Evolutionary conservation across 1,284 basidiomycete genomes (phyloP), one percentile per base, ranked within the genome.

Genomic region (Neonothopanus nambi): DNA sequence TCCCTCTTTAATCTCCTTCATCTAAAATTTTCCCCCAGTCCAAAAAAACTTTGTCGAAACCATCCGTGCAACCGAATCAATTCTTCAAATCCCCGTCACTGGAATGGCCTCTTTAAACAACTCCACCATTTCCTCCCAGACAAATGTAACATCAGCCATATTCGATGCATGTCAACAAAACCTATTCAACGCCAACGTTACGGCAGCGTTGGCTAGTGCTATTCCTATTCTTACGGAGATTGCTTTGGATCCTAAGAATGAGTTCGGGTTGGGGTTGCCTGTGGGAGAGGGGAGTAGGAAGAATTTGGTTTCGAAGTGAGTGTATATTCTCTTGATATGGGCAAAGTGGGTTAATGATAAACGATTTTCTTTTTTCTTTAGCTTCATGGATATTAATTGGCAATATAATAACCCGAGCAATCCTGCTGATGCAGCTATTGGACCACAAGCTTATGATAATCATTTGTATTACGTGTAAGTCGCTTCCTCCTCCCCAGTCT

Each of bases 331-430:
- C n/a, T n/a, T n/a, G n/a, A 4, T 24, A 36, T 12, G 3, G 26
- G 33, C n/a, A 39, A 28, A 15, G n/a, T n/a, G n/a, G n/a, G n/a
- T n/a, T n/a, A n/a, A n/a, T n/a, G n/a, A n/a, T n/a, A n/a, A n/a
- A n/a, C n/a, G n/a, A 23, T 49, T 18, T 23, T 46, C 24, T 7
- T 23, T 44, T 43, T n/a, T n/a, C n/a, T n/a, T n/a, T n/a, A 91
- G 87, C 57, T 88, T 89, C 66, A 89, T 89, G 87, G 87, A 91
- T 60, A 63, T 85, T 48, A 81, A 79, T 58, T 91, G 89, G 89
- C 89, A 91, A 63, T 68, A 74, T 61, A 76, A 83, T 61, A 74
- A 81, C 64, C 84, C 83, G 13, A 18, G 85, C 2, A 91, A 91
- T 63, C 89, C 89, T 9, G 82, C 83, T 1, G 72, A 81, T 50